These are phyloP conservation scores for Buxus sempervirens DNA, from an alignment of 164 flowering plant species.

Conservation along the genomic window DNA sequence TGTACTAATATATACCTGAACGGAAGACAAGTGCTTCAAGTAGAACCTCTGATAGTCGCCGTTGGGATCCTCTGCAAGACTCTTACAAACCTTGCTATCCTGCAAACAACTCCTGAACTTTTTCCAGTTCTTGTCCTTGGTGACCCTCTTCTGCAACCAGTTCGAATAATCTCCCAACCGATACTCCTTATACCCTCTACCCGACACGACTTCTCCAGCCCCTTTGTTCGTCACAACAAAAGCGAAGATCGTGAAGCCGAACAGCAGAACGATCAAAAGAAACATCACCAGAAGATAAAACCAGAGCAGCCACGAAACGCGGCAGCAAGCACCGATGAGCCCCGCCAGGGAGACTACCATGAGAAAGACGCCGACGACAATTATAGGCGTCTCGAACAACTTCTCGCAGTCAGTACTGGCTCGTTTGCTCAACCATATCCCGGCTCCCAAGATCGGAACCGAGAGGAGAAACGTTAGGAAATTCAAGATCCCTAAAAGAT, in stretches of 20 bases:
- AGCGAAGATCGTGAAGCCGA: slow-evolving; percentile 62
- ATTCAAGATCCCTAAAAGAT: slow-evolving; percentile 56
- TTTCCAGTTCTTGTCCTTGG: slow-evolving; percentile 42
- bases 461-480: slow-evolving; percentile 56
- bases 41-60: slow-evolving; percentile 28
- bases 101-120: slow-evolving; percentile 56
- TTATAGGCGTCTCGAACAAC: slow-evolving; percentile 49
- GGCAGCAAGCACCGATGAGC: slow-evolving; percentile 57
- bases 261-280: slow-evolving; percentile 47
- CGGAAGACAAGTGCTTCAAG: slow-evolving; percentile 32
- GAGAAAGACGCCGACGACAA: slow-evolving; percentile 53
- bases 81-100: slow-evolving; percentile 46
- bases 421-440: slow-evolving; percentile 54
- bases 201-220: slow-evolving; percentile 46
- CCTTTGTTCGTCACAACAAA: slow-evolving; percentile 73
- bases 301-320: slow-evolving; percentile 62
- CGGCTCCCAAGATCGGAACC: slow-evolving; percentile 54
- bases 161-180: slow-evolving; percentile 59
- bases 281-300: slow-evolving; percentile 68
- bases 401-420: slow-evolving; percentile 56
- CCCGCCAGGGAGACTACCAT: slow-evolving; percentile 66
- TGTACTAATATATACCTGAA: slow-evolving; percentile 40
- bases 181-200: slow-evolving; percentile 60
- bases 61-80: slow-evolving; percentile 9
- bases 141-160: slow-evolving; percentile 64